These are phyloP conservation scores for Phytophthora pisi DNA, from an alignment of 352 stramenopile species.

Conservation along the genomic window DNA sequence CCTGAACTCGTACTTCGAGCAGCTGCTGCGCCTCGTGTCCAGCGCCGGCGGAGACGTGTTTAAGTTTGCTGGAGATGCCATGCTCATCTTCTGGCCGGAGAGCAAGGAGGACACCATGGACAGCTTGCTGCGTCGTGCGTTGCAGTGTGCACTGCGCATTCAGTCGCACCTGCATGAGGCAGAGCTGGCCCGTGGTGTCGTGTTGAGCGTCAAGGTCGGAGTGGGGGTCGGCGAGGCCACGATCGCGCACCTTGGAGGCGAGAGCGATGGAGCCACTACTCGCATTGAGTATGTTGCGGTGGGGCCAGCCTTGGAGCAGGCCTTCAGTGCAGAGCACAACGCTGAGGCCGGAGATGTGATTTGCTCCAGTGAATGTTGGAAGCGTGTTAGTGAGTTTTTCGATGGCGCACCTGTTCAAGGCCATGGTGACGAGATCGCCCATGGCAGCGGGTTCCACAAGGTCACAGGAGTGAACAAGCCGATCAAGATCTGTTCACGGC, in stretches of 20 bases:
- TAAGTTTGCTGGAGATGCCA: conserved; percentile 96
- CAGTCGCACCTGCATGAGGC: conserved; percentile 90
- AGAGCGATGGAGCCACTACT: conserved; percentile 76
- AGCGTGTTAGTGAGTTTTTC: conserved; percentile 70
- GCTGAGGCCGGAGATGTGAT: conserved; percentile 91
- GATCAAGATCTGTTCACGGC: conserved; percentile 70
- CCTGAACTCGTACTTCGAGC: conserved; percentile 95
- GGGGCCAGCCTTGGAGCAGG: conserved; percentile 90
- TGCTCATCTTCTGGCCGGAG: conserved; percentile 94
- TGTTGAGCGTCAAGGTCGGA: conserved; percentile 95
- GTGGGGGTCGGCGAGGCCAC: conserved; percentile 90
- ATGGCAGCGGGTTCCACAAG: conserved; percentile 53
- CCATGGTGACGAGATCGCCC: conserved; percentile 5
- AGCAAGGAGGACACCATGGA: conserved; percentile 91
- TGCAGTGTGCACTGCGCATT: conserved; percentile 92
- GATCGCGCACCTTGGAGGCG: conserved; percentile 90
- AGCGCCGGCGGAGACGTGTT: conserved; percentile 90
- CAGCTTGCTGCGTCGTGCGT: conserved; percentile 71
- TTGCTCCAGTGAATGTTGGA: conserved; percentile 85
- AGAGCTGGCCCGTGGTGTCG: conserved; percentile 82
- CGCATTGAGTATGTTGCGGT: conserved; percentile 94
- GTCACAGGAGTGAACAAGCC: conserved; percentile 59
- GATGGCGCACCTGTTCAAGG: conserved; percentile 45
- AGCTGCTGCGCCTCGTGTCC: conserved; percentile 81
- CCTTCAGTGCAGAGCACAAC: conserved; percentile 89